Conservation (phyloP, 2,329 filamentous ascomycete genomes). For the Beauveria medogensis region DNA sequence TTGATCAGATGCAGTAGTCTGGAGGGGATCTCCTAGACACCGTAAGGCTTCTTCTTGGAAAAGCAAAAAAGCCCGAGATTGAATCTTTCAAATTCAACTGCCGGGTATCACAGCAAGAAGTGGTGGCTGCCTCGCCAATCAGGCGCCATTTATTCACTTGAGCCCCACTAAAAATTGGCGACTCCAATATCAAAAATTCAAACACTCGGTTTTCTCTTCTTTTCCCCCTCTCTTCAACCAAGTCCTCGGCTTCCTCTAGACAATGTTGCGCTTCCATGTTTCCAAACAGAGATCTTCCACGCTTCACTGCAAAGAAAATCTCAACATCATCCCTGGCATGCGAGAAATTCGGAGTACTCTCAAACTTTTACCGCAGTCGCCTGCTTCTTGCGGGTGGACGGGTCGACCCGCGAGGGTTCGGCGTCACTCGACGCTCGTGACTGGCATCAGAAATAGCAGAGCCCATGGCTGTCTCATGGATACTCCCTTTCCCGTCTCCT, state of each 20-base stretch:
- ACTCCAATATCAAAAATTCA: constrained; percentile 11
- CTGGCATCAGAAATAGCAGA: constrained; percentile 82
- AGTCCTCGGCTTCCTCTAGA: constrained; percentile 13
- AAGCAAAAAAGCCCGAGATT: background rate
- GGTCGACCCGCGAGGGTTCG: constrained; percentile 72
- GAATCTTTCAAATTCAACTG: background rate
- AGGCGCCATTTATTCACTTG: background rate
- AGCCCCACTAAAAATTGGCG: constrained; percentile 4
- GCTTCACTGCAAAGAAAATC: constrained; percentile 1
- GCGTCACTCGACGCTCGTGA: constrained; percentile 68
- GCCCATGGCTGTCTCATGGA: constrained; percentile 24
- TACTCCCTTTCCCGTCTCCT: constrained; percentile 8
- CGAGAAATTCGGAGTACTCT: constrained; percentile 76
- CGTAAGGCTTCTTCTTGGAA: too few species aligned
- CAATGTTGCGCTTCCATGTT: constrained; percentile 18
- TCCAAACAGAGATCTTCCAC: constrained; percentile 13
- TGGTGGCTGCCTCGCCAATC: constrained; percentile 3
- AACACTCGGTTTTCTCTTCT: background rate
- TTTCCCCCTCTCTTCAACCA: constrained; percentile 14
- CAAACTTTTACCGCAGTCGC: constrained; percentile 45
- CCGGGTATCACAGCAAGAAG: background rate
- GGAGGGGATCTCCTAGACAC: too few species aligned
- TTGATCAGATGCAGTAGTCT: too few species aligned
- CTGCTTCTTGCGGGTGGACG: constrained; percentile 33
- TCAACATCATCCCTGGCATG: constrained; percentile 7